These are phyloP conservation scores for Candida sonorensis DNA, from an alignment of 805 yeast species.

Conservation along the genomic window DNA sequence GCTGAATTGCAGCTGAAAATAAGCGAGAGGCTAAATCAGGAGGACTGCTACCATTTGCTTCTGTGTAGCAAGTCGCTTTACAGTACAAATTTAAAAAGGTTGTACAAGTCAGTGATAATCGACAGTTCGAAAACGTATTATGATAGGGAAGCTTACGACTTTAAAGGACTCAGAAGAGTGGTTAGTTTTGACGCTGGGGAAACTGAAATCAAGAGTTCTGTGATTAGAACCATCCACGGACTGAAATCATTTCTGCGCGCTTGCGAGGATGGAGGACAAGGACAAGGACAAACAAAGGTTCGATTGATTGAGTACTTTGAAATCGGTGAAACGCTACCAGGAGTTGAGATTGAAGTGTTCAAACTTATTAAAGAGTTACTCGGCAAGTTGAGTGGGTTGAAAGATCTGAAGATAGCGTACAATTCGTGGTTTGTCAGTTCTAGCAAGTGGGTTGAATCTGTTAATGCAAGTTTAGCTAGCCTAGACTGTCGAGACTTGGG, in stretches of 20 bases:
- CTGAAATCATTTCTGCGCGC: constrained; percentile 17
- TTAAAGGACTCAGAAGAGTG: constrained; percentile 9
- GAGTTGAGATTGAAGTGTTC: constrained; percentile 17
- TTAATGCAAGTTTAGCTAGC: too few species aligned
- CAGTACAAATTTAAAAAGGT: constrained; percentile 7
- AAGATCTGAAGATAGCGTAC: constrained; percentile 14
- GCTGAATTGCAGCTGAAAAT: constrained; percentile 15
- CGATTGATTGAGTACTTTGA: constrained; percentile 13
- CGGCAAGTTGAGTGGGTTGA: constrained; percentile 8
- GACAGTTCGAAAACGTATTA: constrained; percentile 17
- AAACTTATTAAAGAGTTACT: constrained; percentile 11
- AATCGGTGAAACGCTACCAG: constrained; percentile 16
- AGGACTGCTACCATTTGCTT: constrained; percentile 21
- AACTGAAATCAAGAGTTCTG: too few species aligned
- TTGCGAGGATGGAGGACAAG: too few species aligned
- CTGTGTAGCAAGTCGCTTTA: constrained; percentile 10
- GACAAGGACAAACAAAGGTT: too few species aligned
- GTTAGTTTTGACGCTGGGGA: too few species aligned
- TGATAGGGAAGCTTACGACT: constrained; percentile 16
- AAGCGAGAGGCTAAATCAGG: constrained; percentile 13
- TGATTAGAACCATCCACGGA: constrained; percentile 18
- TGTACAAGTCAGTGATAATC: constrained; percentile 19
- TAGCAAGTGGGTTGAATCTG: too few species aligned
- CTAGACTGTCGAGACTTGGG: too few species aligned
- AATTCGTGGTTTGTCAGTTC: constrained; percentile 15